A percentile compares a stretch with the other conserved stretches of the same genome.
Evolutionary conservation across 257 asterid species (phyloP).

Genomic region (Asclepias syriaca): DNA sequence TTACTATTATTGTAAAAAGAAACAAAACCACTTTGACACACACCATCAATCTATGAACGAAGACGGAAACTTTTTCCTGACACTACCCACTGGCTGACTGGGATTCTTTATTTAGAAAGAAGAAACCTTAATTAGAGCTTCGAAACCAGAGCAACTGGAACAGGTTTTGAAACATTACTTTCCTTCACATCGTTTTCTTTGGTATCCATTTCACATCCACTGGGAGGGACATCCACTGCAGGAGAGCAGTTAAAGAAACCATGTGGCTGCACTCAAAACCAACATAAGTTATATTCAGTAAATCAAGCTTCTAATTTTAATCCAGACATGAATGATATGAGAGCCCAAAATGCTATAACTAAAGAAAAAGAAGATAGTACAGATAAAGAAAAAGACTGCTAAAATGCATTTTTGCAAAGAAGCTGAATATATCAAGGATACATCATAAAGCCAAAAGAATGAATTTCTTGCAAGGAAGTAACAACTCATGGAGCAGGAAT

Average conservation of each 20-base stretch:
- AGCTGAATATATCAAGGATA: neutral
- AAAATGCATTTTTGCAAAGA: neutral
- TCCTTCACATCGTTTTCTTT: conserved; percentile 71
- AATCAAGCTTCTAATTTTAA: neutral
- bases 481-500: neutral
- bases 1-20: neutral
- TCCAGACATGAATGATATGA: neutral
- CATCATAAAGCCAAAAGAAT: neutral
- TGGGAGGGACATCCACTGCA: conserved; percentile 86
- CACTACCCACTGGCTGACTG: neutral
- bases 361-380: neutral
- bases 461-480: neutral
- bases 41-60: neutral
- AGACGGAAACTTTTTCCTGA: neutral
- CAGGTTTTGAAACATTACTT: conserved; percentile 37
- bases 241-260: conserved; percentile 98
- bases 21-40: neutral
- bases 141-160: conserved; percentile 44
- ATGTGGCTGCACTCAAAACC: conserved; percentile 63
- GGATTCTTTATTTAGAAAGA: neutral
- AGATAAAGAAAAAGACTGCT: neutral
- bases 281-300: neutral
- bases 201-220: conserved; percentile 51
- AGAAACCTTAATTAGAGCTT: conserved; percentile 14
- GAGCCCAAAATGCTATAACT: neutral